These are phyloP conservation scores for Olyra latifolia DNA, from an alignment of 176 grass and related monocot genomes.

Conservation along the genomic window DNA sequence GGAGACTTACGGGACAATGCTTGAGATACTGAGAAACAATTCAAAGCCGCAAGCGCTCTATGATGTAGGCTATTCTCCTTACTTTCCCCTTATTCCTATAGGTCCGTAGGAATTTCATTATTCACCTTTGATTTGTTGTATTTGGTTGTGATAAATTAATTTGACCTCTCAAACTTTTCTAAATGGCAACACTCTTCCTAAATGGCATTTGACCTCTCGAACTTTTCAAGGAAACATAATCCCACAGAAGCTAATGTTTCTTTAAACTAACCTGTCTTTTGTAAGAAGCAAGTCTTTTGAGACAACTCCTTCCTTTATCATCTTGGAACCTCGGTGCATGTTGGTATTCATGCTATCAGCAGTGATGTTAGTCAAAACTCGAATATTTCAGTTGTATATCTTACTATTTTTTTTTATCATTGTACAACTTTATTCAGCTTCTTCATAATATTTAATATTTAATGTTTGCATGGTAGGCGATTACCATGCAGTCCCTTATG, in stretches of 20 bases:
- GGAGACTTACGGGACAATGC: conserved; percentile 92
- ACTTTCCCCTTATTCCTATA: background rate
- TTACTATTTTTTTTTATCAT: background rate
- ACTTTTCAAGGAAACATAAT: too few species aligned
- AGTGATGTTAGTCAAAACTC: background rate
- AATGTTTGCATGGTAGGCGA: conserved; percentile 44
- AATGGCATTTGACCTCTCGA: too few species aligned
- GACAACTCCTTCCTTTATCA: too few species aligned
- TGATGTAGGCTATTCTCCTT: conserved; percentile 60
- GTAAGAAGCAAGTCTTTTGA: too few species aligned
- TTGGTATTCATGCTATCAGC: background rate
- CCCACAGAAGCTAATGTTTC: too few species aligned
- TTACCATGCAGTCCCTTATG: conserved; percentile 66
- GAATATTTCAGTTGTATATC: background rate
- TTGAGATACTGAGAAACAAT: conserved; percentile 93
- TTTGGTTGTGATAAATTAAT: background rate
- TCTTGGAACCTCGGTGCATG: background rate
- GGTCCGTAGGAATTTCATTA: background rate
- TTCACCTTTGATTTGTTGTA: background rate
- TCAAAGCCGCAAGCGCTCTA: conserved; percentile 94
- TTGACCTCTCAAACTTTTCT: background rate
- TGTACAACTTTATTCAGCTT: background rate
- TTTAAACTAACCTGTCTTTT: too few species aligned
- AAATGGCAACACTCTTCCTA: background rate
- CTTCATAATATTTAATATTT: conserved; percentile 20